Base-by-base conservation (phyloP, 2,329 filamentous ascomycete species). In the Pseudogymnoascus sp. region DNA sequence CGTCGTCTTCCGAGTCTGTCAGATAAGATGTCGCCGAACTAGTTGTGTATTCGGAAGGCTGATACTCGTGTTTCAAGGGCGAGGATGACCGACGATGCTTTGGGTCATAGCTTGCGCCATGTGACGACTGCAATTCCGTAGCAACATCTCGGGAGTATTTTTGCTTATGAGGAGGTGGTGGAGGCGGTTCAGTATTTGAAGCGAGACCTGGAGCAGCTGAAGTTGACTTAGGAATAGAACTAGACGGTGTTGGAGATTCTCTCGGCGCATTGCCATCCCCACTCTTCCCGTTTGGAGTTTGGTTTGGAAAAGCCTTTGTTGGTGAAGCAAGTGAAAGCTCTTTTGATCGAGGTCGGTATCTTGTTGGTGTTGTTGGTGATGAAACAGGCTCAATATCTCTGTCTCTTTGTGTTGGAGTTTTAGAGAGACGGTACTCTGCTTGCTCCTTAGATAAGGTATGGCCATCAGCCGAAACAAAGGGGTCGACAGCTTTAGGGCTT, bases 41-140 rank as follows among this genome's bases (percentile, higher is more conserved):
- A 0, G 84, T 87, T 0, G 83, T 86, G 59, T 80, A 75, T 60
- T 87, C 84, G 0, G 95, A 98, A 12, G 93, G 93, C 66, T 93
- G 88, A 70, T 97, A 99, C 76, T 99, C 93, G 72, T 98, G 93
- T 78, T 99, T 99, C 60, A 99, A 80, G 0, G 95, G 95, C 1
- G 95, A 99, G 0, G 95, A 98, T 1, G 87, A 89, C 16, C 92
- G 86, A 50, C 93, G 85, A 71, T 88, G 84, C 22, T 62, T 70
- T 7, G 53, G 63, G 43, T 66, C 50, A 26, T 56, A 31, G 50
- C 50, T 56, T 33, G 50, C 6, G 26, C 50, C 35, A 11, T 56
- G 28, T 4, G 50, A 33, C 16, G 50, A 56, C 16, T 56, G 28
- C 16, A 33, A 22, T 19, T 56, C 50, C 1, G n/a, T 56, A 2